Evolutionary conservation across 495 filamentous ascomycete genomes (phyloP).

Genomic region (Lepidopterella palustris): DNA sequence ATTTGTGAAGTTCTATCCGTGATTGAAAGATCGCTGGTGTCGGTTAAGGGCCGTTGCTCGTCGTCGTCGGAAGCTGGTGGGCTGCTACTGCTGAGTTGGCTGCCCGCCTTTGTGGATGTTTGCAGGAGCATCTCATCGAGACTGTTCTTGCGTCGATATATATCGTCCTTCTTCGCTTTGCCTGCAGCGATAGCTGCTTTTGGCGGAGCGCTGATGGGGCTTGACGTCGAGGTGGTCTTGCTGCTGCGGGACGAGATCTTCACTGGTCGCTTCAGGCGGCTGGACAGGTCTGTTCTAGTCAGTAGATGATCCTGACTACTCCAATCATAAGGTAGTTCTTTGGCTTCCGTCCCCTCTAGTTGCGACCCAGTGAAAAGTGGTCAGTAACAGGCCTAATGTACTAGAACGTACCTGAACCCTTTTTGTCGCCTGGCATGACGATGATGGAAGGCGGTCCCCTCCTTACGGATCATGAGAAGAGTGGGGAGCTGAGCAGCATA

Average conservation of each 20-base stretch:
- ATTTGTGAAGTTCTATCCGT: slow-evolving; percentile 8
- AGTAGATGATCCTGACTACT: too few species aligned
- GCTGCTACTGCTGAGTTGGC: slow-evolving; percentile 1
- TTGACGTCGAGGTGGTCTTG: slow-evolving; percentile 8
- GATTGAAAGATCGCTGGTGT: slow-evolving; percentile 4
- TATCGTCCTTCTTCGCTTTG: slow-evolving; percentile 24
- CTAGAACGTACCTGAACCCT: slow-evolving; percentile 18
- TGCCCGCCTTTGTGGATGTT: slow-evolving; percentile 3
- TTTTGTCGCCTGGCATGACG: slow-evolving; percentile 13
- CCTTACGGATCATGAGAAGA: background rate
- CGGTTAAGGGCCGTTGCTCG: background rate
- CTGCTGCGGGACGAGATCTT: slow-evolving; percentile 6
- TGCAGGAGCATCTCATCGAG: slow-evolving; percentile 22
- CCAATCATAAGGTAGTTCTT: too few species aligned
- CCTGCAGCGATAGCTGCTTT: slow-evolving; percentile 16
- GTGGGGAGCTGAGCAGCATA: background rate
- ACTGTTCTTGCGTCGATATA: slow-evolving; percentile 23
- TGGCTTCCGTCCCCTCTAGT: too few species aligned
- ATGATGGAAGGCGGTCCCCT: background rate
- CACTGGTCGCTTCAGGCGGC: slow-evolving; percentile 18
- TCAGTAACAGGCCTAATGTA: background rate
- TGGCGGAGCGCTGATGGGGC: slow-evolving; percentile 17
- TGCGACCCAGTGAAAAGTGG: background rate
- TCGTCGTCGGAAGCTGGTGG: slow-evolving; percentile 6
- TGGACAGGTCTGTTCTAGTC: slow-evolving; percentile 16